Conservation (phyloP, 2,329 filamentous ascomycete species). For the Ilyonectria sp. region DNA sequence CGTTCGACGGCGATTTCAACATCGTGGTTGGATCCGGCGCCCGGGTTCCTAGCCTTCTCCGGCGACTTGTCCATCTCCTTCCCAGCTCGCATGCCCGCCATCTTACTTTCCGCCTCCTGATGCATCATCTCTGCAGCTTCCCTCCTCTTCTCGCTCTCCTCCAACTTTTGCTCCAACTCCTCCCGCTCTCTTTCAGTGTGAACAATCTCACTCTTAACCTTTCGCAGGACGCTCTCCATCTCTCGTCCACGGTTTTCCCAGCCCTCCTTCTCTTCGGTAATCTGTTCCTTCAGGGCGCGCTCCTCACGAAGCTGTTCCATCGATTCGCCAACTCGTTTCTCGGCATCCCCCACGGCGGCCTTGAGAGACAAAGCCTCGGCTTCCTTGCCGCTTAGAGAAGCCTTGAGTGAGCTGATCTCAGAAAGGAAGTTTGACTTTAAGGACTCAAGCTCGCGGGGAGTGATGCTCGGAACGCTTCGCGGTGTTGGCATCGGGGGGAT, state of each 20-base stretch:
- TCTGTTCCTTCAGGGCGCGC: conserved; percentile 76
- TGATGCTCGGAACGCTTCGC: conserved; percentile 90
- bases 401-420: conserved; percentile 94
- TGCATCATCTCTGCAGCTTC: conserved; percentile 83
- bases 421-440: conserved; percentile 93
- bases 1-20: conserved; percentile 91
- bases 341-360: conserved; percentile 88
- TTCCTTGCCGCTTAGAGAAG: conserved; percentile 92
- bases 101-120: conserved; percentile 82
- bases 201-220: conserved; percentile 86
- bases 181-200: conserved; percentile 86
- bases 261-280: conserved; percentile 81
- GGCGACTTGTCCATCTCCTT: conserved; percentile 62
- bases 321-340: conserved; percentile 90
- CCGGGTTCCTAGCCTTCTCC: conserved; percentile 55
- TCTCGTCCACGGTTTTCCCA: conserved; percentile 91
- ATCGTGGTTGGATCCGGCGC: conserved; percentile 64
- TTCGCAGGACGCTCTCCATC: conserved; percentile 85
- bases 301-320: conserved; percentile 89
- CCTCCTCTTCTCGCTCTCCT: conserved; percentile 82
- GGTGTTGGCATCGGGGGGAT: conserved; percentile 95
- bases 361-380: conserved; percentile 92
- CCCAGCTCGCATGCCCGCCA: conserved; percentile 80
- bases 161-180: conserved; percentile 80
- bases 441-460: conserved; percentile 91